A percentile compares a stretch with the other conserved stretches of the same genome.
Evolutionary conservation across 2,329 filamentous ascomycete genomes (phyloP).

Genomic region (Pyrenochaeta sp.): DNA sequence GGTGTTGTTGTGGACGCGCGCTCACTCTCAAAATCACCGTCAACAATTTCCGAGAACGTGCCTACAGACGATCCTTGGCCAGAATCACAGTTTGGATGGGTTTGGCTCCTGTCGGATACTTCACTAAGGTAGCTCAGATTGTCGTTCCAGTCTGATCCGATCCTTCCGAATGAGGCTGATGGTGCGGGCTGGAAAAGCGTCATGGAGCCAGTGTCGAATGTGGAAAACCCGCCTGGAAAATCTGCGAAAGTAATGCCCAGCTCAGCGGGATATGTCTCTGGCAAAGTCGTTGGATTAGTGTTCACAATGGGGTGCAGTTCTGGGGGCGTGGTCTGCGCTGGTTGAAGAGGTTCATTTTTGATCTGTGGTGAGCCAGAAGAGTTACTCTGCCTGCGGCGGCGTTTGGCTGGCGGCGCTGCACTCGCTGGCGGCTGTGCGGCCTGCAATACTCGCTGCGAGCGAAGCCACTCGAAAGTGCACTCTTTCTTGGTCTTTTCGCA

Average conservation of each 20-base stretch:
- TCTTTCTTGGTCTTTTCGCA: slow-evolving; percentile 55
- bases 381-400: slow-evolving; percentile 36
- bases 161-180: neutral
- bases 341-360: slow-evolving; percentile 3
- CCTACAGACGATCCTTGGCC: slow-evolving; percentile 35
- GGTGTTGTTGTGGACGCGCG: slow-evolving; percentile 15
- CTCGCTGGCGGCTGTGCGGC: slow-evolving; percentile 30
- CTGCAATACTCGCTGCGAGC: slow-evolving; percentile 42
- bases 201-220: slow-evolving; percentile 15
- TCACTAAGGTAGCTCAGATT: slow-evolving; percentile 7
- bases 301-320: slow-evolving; percentile 9
- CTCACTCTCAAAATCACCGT: slow-evolving; percentile 18
- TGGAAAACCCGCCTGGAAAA: slow-evolving; percentile 30
- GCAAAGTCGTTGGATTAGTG: slow-evolving; percentile 8
- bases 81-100: slow-evolving; percentile 28
- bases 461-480: slow-evolving; percentile 56
- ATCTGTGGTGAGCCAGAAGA: slow-evolving; percentile 8
- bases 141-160: slow-evolving; percentile 5
- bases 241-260: slow-evolving; percentile 38
- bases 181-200: slow-evolving; percentile 7
- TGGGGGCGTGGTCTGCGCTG: slow-evolving; percentile 1
- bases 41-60: slow-evolving; percentile 28
- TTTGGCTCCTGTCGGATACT: slow-evolving; percentile 18
- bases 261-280: slow-evolving; percentile 17
- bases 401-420: slow-evolving; percentile 33